These are phyloP conservation scores for Lactifluus subvellereus DNA, from an alignment of 768 basidiomycete species.

Conservation along the genomic window DNA sequence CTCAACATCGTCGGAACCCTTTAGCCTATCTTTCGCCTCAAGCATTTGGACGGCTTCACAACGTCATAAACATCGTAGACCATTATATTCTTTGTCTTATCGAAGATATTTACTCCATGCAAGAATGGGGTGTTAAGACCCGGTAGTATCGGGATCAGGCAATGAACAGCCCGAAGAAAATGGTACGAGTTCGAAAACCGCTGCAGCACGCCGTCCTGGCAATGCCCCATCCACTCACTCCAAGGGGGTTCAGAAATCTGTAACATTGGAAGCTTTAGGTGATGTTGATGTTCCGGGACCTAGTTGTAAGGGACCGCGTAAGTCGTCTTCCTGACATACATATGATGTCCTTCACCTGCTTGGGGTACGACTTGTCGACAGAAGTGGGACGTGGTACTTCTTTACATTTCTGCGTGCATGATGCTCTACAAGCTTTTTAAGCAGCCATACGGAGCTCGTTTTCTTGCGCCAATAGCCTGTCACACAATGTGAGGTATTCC, in stretches of 20 bases:
- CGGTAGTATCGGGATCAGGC: neutral
- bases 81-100: conserved; percentile 1
- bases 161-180: conserved; percentile 6
- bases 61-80: conserved; percentile 1
- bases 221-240: neutral
- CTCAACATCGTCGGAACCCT: conserved; percentile 8
- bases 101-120: neutral
- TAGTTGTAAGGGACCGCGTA: neutral
- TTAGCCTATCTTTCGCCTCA: conserved; percentile 9
- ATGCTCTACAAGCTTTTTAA: neutral
- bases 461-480: conserved; percentile 18
- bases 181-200: conserved; percentile 5
- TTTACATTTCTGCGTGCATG: neutral
- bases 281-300: neutral
- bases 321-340: neutral
- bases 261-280: neutral
- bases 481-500: neutral
- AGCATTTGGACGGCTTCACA: conserved; percentile 1
- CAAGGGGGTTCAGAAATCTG: neutral
- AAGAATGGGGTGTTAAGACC: neutral
- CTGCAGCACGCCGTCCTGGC: neutral
- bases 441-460: neutral
- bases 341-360: neutral
- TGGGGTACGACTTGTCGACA: neutral
- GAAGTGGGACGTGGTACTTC: neutral